These are phyloP conservation scores for Leccinum laetum DNA, from an alignment of 1,284 basidiomycete genomes.

Conservation along the genomic window DNA sequence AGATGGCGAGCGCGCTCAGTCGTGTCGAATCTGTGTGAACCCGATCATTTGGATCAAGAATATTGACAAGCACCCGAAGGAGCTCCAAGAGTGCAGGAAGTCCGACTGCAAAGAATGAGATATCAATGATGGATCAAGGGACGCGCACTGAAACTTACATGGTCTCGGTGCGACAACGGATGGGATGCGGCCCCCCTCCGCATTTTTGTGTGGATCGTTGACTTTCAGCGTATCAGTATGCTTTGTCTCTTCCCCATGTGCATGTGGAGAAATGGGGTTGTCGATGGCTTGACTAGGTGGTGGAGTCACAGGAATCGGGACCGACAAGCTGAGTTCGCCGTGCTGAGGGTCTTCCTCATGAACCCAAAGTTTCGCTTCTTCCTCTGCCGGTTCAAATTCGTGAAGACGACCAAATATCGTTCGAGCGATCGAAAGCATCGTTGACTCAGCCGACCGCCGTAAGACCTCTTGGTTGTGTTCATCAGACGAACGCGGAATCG, in stretches of 20 bases:
- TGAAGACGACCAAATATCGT: slow-evolving; percentile 80
- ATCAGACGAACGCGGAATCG: slow-evolving; percentile 15
- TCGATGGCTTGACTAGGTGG: slow-evolving; percentile 7
- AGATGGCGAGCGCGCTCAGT: slow-evolving; percentile 83
- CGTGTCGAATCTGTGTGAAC: slow-evolving; percentile 98
- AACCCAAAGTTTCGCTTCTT: slow-evolving; percentile 62
- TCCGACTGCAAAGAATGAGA: slow-evolving; percentile 57
- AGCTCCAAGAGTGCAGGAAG: slow-evolving; percentile 94
- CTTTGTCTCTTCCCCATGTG: slow-evolving; percentile 8
- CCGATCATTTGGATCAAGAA: slow-evolving; percentile 93
- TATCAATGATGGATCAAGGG: slow-evolving; percentile 5
- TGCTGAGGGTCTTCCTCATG: slow-evolving; percentile 51
- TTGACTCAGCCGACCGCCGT: slow-evolving; percentile 91
- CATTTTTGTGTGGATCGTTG: background rate
- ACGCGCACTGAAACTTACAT: slow-evolving; percentile 18
- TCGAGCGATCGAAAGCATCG: slow-evolving; percentile 87
- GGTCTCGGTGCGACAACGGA: slow-evolving; percentile 19
- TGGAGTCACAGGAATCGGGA: slow-evolving; percentile 31
- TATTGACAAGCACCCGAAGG: slow-evolving; percentile 91
- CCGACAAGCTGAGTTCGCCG: slow-evolving; percentile 61
- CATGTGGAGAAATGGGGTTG: slow-evolving; percentile 4
- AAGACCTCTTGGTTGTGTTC: slow-evolving; percentile 67
- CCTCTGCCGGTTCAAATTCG: slow-evolving; percentile 59
- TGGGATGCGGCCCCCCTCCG: slow-evolving; percentile 10
- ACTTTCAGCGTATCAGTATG: background rate